Conservation (phyloP, 73 alveolate species). For the Vitrella brassicaformis region DNA sequence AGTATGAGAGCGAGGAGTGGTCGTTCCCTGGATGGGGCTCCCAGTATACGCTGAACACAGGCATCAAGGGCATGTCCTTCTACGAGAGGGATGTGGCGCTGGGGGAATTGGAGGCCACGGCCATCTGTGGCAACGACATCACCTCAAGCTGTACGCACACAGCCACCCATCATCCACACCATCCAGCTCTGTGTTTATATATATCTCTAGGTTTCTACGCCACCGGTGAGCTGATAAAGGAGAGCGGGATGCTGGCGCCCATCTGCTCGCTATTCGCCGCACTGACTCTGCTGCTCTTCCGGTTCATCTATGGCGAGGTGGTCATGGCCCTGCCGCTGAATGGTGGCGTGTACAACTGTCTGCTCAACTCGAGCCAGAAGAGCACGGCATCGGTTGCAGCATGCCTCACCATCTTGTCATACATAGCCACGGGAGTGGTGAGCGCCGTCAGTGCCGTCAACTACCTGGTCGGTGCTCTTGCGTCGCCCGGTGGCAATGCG, state of each 20-base stretch:
- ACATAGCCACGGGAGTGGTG: constrained; percentile 21
- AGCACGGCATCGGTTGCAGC: constrained; percentile 38
- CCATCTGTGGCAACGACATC: constrained; percentile 26
- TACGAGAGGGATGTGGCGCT: too few species aligned
- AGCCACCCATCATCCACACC: background rate
- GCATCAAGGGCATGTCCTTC: too few species aligned
- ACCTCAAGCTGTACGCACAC: constrained; percentile 18
- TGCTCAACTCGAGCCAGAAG: constrained; percentile 16
- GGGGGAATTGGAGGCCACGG: constrained; percentile 23
- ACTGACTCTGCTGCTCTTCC: constrained; percentile 20
- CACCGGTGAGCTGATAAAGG: constrained; percentile 21
- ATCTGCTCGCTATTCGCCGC: constrained; percentile 15
- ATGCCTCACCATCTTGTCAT: constrained; percentile 22
- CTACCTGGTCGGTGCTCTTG: too few species aligned
- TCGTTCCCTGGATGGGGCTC: too few species aligned
- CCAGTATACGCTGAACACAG: too few species aligned
- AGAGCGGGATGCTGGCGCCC: constrained; percentile 21
- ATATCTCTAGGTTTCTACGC: constrained; percentile 5
- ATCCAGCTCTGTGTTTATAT: background rate
- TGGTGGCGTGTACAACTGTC: constrained; percentile 18
- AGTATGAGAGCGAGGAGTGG: too few species aligned
- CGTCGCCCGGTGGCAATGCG: too few species aligned
- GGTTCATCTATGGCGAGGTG: constrained; percentile 29
- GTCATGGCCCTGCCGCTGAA: constrained; percentile 30
- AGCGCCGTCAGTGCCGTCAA: constrained; percentile 30